These are phyloP conservation scores for Debaryomyces prosopidis DNA, from an alignment of 805 yeast species.

Conservation along the genomic window DNA sequence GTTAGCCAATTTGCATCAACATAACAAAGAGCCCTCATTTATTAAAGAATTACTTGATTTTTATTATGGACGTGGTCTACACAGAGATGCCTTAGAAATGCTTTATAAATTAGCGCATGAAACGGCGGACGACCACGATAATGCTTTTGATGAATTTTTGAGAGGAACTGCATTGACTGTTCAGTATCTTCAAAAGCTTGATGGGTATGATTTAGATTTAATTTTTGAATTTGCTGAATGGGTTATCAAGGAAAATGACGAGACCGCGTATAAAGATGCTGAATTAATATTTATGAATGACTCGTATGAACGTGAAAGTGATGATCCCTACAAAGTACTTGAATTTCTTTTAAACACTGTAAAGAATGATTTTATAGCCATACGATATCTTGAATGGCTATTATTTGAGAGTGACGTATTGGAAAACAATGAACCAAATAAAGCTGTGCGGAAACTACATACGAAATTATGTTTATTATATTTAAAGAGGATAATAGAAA, in stretches of 20 bases:
- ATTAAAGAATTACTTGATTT: constrained; percentile 76
- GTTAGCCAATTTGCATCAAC: constrained; percentile 30
- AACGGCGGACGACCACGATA: constrained; percentile 11
- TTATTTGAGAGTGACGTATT: constrained; percentile 34
- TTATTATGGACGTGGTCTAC: constrained; percentile 61
- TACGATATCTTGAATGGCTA: constrained; percentile 49
- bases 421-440: constrained; percentile 7
- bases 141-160: constrained; percentile 26
- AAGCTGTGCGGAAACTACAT: constrained; percentile 23
- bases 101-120: constrained; percentile 39
- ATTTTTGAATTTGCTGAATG: constrained; percentile 58
- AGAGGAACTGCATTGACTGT: constrained; percentile 47
- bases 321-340: constrained; percentile 55
- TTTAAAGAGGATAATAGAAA: constrained; percentile 22
- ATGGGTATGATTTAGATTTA: constrained; percentile 48
- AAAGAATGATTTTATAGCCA: constrained; percentile 22
- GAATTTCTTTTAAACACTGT: constrained; percentile 42
- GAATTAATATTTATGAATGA: constrained; percentile 63
- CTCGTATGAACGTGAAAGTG: constrained; percentile 56
- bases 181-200: constrained; percentile 58
- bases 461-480: constrained; percentile 37
- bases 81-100: constrained; percentile 65
- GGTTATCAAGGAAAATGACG: constrained; percentile 39
- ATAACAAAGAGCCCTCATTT: constrained; percentile 33
- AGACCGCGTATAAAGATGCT: constrained; percentile 35